Evolutionary conservation across 371 early-diverging fungal species (phyloP), one percentile per base, ranked within the genome.

Genomic region (Coemansia sp.): DNA sequence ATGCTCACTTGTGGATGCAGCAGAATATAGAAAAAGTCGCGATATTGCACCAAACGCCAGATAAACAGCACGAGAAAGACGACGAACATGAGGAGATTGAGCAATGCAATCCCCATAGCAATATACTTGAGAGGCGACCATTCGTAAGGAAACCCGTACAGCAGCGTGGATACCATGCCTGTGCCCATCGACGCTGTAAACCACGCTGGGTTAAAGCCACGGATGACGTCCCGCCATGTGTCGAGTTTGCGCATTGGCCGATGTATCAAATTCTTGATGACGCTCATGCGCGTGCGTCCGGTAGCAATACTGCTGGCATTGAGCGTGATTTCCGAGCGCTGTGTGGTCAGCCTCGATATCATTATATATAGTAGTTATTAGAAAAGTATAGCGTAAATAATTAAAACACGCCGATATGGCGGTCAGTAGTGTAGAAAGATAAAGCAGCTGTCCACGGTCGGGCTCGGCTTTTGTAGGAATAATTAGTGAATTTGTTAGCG

Each of bases 191-290:
- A 80, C 4, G 77, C 67, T 4, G 75, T 80, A 60, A 84, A 84
- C 85, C 85, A 84, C 4, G 84, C 81, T 7, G 85, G 85, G 4
- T 78, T 82, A 39, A 84, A 84, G 39, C 81, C 67, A 7, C 71
- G 80, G n/a, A 84, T 56, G 8, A 77, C 64, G 50, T 80, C 80
- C n/a, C 63, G 67, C 3, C 62, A 60, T 10, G 59, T 53, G 16
- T 76, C 72, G 11, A 76, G 68, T 34, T 68, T 39, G 51, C 51
- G 68, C 68, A 76, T 76, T 29, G 76, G 76, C 34, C 62, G 67
- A 21, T 64, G 67, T 61, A 76, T 76, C 50, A 64, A 62, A n/a
- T 51, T 64, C 18, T 66, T 71, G 51, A 65, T 65, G 4, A 39
- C 22, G 29, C 48, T 37, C 18, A 52, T 27, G 16, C 51, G 51